Base-by-base conservation (phyloP, 768 basidiomycete species). In the Rhodotorula kratochvilovae region DNA sequence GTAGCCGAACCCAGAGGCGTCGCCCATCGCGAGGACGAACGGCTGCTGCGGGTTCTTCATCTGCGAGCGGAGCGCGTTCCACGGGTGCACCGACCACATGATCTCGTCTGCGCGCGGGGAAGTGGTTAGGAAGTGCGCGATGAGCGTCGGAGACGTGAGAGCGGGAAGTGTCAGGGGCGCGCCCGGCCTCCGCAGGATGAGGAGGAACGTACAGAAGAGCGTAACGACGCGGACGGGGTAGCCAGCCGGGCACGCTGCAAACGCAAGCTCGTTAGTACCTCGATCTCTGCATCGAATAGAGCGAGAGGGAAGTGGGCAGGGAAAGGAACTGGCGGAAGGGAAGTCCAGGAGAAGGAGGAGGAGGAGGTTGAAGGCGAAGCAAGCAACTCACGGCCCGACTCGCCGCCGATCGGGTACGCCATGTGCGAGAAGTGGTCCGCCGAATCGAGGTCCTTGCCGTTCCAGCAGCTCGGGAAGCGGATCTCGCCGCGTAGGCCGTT, bases 401-500 rank as follows among this genome's bases (percentile, higher is more conserved):
- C 71, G 33, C 63, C 61, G 39, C 65, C 73, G 35, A 57, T 50
- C 0, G 73, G 76, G 76, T 80, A 83, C 2, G 82, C 79, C 76
- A 83, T 79, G 77, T 83, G 83, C 15, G 79, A 79, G 74, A 80
- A 80, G 77, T 82, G 82, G 71, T 83, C 81, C 0, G 78, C 19
- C 27, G 79, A 80, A 73, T 83, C 81, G 43, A 82, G 73, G 74
- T 83, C 80, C 59, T 75, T 66, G 48, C 83, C 83, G 67, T 83
- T 80, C 82, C 82, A 82, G 79, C 80, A 82, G 0, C 35, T 53
- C 29, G 63, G 72, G 43, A 72, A n/a, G 12, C 51, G 51, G 15
- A 53, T n/a, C 51, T 53, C 51, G 16, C 71, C 72, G 15, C 78
- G 65, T 19, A 78, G 64, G 35, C 78, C 76, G 56, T 75, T 67